phyloP scores from a whole-genome alignment of 2,329 filamentous ascomycete species.

The Ophiostoma fasciatum region DNA sequence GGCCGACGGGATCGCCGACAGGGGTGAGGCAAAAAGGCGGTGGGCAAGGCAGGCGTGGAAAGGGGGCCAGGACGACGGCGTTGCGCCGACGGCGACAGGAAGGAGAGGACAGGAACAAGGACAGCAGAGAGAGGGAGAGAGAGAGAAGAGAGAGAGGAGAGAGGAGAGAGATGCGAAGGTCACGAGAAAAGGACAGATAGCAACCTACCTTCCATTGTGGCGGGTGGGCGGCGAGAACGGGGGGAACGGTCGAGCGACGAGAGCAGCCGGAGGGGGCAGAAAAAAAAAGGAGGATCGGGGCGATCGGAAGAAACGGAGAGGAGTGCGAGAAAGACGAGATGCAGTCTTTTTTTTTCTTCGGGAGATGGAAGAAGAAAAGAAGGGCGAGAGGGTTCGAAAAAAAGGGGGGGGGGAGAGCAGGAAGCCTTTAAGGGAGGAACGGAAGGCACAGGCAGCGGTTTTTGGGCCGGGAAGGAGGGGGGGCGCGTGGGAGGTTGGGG shows the following conservation, averaged over 20 bases:
- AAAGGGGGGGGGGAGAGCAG: conserved; percentile 16
- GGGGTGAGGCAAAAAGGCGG: conserved; percentile 7
- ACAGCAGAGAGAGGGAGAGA: neutral
- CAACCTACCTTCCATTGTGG: conserved; percentile 38
- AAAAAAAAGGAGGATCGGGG: conserved; percentile 14
- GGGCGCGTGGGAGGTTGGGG: conserved; percentile 10
- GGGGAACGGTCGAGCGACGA: conserved; percentile 15
- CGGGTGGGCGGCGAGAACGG: conserved; percentile 26
- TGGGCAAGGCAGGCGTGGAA: conserved; percentile 1
- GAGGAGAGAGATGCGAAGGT: conserved; percentile 9
- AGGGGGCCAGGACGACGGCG: neutral
- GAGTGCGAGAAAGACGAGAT: conserved; percentile 19
- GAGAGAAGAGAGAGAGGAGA: neutral
- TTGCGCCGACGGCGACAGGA: neutral
- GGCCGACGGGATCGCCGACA: neutral
- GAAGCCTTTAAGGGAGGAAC: conserved; percentile 7
- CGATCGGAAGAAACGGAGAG: conserved; percentile 20
- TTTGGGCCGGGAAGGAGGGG: conserved; percentile 1
- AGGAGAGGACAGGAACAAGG: neutral
- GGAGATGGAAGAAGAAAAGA: conserved; percentile 14
- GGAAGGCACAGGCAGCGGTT: conserved; percentile 2
- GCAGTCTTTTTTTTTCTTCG: too few relatives aligned
- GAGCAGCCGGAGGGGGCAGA: conserved; percentile 14
- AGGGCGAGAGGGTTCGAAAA: conserved; percentile 19
- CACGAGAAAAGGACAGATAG: conserved; percentile 1